Percentiles rank a stretch among this genome's conserved stretches.
phyloP scores from a whole-genome alignment of 2,329 filamentous ascomycete species.

The Alternaria solani region DNA sequence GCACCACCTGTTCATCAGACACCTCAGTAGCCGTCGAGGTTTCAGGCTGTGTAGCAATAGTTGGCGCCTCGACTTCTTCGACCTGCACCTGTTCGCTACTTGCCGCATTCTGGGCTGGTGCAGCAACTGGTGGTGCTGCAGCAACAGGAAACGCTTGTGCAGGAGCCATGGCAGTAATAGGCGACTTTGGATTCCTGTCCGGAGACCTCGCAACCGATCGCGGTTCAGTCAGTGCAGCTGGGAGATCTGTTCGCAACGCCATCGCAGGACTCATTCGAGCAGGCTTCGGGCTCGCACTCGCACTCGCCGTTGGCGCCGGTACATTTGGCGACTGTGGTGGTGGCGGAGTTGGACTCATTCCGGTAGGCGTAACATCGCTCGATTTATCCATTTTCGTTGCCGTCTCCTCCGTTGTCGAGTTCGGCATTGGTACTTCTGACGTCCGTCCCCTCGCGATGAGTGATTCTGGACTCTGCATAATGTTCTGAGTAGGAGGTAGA shows the following conservation, averaged over 20 bases:
- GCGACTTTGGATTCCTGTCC: conserved; percentile 11
- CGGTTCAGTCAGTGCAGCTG: conserved; percentile 22
- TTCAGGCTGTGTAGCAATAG: neutral
- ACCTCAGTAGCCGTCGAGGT: neutral
- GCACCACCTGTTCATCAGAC: neutral
- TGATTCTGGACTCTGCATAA: conserved; percentile 31
- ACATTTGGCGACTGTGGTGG: neutral
- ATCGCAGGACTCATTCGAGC: conserved; percentile 2
- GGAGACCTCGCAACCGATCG: conserved; percentile 21
- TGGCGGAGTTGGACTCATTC: conserved; percentile 17
- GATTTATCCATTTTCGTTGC: conserved; percentile 22
- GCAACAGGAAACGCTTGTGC: neutral
- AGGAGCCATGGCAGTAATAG: conserved; percentile 1
- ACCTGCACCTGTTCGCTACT: neutral
- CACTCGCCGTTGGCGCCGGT: neutral
- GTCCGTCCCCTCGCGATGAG: conserved; percentile 32
- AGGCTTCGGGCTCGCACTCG: neutral
- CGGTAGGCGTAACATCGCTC: conserved; percentile 33
- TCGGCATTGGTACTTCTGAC: conserved; percentile 35
- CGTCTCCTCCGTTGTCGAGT: conserved; percentile 17
- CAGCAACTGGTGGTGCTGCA: neutral
- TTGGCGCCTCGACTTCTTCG: neutral
- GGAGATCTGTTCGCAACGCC: conserved; percentile 14
- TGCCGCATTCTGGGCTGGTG: neutral
- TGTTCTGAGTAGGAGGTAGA: conserved; percentile 27